Evolutionary conservation across 2,329 filamentous ascomycete genomes (phyloP), one percentile per base, ranked within the genome.

Genomic region (Colletotrichum navitas): DNA sequence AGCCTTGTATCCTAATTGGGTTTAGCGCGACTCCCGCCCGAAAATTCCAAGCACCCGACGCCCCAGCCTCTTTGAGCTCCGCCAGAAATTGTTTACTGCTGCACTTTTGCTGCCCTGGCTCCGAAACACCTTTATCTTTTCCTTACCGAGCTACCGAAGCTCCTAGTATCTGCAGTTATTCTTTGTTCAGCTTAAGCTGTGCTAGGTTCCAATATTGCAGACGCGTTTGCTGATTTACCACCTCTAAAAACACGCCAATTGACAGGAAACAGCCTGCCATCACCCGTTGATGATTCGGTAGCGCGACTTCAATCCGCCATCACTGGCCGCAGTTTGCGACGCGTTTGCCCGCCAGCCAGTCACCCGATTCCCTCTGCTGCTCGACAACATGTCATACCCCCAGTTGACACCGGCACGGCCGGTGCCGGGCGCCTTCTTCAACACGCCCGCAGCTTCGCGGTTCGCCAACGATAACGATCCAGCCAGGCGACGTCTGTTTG

Each of bases 351-450:
- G 59, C 24, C 62, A 24, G 58, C 39, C 63, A 47, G 43, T 55
- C 43, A n/a, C 56, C 34, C 61, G 56, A 51, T 52, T 66, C 67
- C 36, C 29, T 24, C 45, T 39, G 12, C 21, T 52, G 32, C 52
- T 76, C 71, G 67, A 75, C 75, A 74, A 78, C 73, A 91, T 91
- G 89, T 84, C 88, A 63, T 87, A 88, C 74, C 82, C 85, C 32
- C 83, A 83, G 75, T 83, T 83, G 74, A 93, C 93, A 68, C 93
- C 93, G 49, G 87, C 91, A 83, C 90, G 92, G 76, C 89, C 89
- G 73, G 85, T 94, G 59, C 93, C 93, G 55, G 93, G 93, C 83
- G 91, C 91, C 77, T 95, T 91, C 79, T 83, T 94, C 78, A 89
- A 92, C 77, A 95, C 93, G 29, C 93, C 93, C 68, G 85, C 87